A percentile compares a stretch with the other conserved stretches of the same genome.
These are phyloP conservation scores for Trichosanthes truncata DNA, from an alignment of 306 rosid genomes.

Conservation along the genomic window DNA sequence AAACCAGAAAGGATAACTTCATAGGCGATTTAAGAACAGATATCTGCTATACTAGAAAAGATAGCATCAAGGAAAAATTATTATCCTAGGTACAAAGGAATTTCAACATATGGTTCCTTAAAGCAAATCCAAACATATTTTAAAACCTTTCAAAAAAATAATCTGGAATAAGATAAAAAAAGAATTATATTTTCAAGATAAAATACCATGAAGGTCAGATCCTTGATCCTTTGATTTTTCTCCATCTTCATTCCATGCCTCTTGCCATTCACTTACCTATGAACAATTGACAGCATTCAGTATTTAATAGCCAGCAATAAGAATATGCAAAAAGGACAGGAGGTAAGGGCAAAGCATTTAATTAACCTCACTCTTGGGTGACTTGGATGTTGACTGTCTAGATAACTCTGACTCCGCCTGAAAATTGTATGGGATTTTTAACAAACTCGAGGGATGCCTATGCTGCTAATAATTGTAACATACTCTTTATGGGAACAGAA, in stretches of 20 bases:
- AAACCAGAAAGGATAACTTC: not conserved
- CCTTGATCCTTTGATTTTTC: slow-evolving; percentile 34
- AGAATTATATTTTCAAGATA: not conserved
- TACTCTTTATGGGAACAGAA: not conserved
- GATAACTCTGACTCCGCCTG: slow-evolving; percentile 54
- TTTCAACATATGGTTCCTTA: not conserved
- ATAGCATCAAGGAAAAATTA: not conserved
- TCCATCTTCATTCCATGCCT: slow-evolving; percentile 67
- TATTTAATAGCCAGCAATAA: slow-evolving; percentile 7
- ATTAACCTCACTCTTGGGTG: slow-evolving; percentile 43
- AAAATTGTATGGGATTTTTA: slow-evolving; percentile 11
- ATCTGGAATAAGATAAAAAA: not conserved
- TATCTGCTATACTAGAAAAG: not conserved
- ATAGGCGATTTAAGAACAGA: not conserved
- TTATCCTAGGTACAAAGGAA: not conserved
- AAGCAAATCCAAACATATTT: not conserved
- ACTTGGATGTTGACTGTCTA: slow-evolving; percentile 42
- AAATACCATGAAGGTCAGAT: slow-evolving; percentile 39
- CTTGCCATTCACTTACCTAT: slow-evolving; percentile 81
- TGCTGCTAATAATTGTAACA: slow-evolving; percentile 4
- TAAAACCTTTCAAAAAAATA: not conserved
- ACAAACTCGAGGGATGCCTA: not conserved
- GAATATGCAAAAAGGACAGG: not conserved
- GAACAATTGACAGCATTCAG: not conserved
- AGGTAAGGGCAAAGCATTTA: not conserved